Evolutionary conservation across 2,329 filamentous ascomycete species (phyloP), one percentile per base, ranked within the genome.

Genomic region (Colletotrichum tropicale): DNA sequence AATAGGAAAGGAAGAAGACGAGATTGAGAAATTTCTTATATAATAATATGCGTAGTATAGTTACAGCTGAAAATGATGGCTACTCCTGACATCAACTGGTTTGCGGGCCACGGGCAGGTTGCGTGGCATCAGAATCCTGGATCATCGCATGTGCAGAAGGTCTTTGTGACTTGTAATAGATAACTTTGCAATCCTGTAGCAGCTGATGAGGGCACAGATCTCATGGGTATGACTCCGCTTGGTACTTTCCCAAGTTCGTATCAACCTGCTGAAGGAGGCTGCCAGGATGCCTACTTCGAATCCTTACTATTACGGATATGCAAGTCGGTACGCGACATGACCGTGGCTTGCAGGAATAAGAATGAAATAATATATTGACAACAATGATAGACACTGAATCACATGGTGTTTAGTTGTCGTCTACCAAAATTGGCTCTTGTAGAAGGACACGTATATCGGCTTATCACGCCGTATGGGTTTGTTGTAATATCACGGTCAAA

Each of bases 1-100:
- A 13, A 2, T 1, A 0, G 2, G 18, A 21, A 48, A 48, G 43
- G 0, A 48, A 48, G 9, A 21, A 48, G 1, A 21, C 10, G 1
- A 0, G 6, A 21, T 48, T 21, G 18, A 48, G 43, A 48, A 3
- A 1, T 12, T n/a, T 21, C 18, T 21, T 48, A 12, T 21, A 32
- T 18, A 16, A 38, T 18, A 8, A 38, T 8, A 16, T 18, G 36
- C 16, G 36, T 16, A 38, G 36, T 38, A 16, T 18, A 38, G 36
- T 8, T 28, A 28, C 8, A 38, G 6, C 36, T 9, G 36, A 18
- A 8, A 4, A 18, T 9, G 5, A 18, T 16, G 5, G 36, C 36
- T 38, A 38, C 18, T 38, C 8, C 36, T 38, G 18, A 2, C 36
- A 48, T n/a, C 18, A 7, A 48, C 38, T 48, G 38, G 0, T 21